phyloP scores from a whole-genome alignment of 23 red algal genomes.

The Gracilaria gracilis region DNA sequence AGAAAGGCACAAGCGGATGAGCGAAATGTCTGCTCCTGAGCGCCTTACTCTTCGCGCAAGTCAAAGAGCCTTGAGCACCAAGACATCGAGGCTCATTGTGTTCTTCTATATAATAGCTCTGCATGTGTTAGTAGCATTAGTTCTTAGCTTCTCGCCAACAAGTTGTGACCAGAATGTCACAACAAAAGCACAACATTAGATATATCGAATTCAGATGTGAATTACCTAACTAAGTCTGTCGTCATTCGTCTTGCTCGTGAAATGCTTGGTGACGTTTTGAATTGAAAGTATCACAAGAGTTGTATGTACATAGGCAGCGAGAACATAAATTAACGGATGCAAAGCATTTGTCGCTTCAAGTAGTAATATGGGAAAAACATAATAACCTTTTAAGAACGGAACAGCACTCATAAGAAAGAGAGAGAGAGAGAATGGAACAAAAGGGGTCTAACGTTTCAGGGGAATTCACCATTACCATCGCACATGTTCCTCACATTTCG shows the following conservation, averaged over 20 bases:
- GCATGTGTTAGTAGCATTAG: slow-evolving; percentile 85
- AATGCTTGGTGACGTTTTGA: not conserved
- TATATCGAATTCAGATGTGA: slow-evolving; percentile 8
- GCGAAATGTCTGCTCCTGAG: slow-evolving; percentile 78
- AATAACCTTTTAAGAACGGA: slow-evolving; percentile 1
- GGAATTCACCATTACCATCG: not conserved
- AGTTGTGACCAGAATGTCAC: slow-evolving; percentile 44
- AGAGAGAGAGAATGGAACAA: slow-evolving; percentile 3
- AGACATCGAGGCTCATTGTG: slow-evolving; percentile 66
- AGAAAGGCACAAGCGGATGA: slow-evolving; percentile 77
- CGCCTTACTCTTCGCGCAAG: slow-evolving; percentile 72
- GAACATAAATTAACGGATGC: not conserved
- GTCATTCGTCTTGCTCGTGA: not conserved
- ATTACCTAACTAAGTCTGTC: slow-evolving; percentile 22
- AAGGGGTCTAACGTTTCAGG: not conserved
- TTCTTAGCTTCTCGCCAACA: slow-evolving; percentile 63
- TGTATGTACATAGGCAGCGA: not conserved
- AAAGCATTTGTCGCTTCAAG: not conserved
- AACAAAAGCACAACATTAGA: slow-evolving; percentile 73
- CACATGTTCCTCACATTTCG: not conserved
- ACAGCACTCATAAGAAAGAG: too few relatives aligned
- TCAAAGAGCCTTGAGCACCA: slow-evolving; percentile 63
- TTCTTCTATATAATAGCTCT: slow-evolving; percentile 81
- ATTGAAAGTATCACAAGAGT: not conserved
- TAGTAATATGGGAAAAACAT: not conserved